Evolutionary conservation across 441 rosid species (phyloP), one percentile per base, ranked within the genome.

Genomic region (Lepidium campestre): DNA sequence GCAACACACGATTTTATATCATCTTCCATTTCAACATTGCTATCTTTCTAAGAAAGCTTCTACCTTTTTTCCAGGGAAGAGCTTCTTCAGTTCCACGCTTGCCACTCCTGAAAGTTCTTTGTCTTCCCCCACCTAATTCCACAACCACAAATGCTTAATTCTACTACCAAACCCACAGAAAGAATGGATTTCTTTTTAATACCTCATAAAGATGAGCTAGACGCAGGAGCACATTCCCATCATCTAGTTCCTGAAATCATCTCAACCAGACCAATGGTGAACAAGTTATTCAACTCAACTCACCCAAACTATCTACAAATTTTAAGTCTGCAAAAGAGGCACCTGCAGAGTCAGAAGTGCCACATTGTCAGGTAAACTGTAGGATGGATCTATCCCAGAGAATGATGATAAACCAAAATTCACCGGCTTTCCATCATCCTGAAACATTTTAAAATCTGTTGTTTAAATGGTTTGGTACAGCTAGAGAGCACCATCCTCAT

Each of bases 161-260:
- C 36, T 49, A 15, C 57, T 44, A 65, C 34, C 56, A 34, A 60
- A 61, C 29, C 15, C 29, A 15, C 7, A 52, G 20, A 69, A 8
- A 58, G 13, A 29, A 60, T 18, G 15, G 6, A 22, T 42, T 41
- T 27, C 10, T 8, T 19, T n/a, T 15, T 39, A 32, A 47, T 75
- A 86, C 91, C 91, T 84, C 91, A n/a, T 75, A 84, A 57, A 86
- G 67, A 70, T 86, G 89, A 42, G 91, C 91, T 65, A 86, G 62
- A 62, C 91, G 88, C 15, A 84, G 57, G 45, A 86, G 91, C 66
- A 76, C 83, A 13, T 74, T 75, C 25, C 83, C 82, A 68, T 82
- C 76, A 36, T 84, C 89, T 57, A 86, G 74, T 60, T 86, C 89
- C 89, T 83, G 78, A 67, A 70, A 68, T 39, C 14, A 54, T 57